These are phyloP conservation scores for Solanum etuberosum DNA, from an alignment of 257 asterid species.

Conservation along the genomic window DNA sequence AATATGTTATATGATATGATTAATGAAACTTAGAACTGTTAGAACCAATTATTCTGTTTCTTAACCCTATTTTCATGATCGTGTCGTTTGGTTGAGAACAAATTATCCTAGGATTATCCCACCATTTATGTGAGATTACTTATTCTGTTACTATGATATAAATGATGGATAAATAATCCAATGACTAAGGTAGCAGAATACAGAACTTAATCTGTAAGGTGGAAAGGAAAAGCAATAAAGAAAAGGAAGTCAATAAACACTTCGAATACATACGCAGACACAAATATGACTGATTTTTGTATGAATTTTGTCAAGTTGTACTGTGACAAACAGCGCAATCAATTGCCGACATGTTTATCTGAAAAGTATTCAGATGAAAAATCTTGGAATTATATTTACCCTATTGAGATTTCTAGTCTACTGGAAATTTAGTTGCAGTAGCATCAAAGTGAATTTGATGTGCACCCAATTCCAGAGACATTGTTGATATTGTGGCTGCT, in stretches of 20 bases:
- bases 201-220: neutral
- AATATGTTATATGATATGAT: neutral
- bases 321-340: neutral
- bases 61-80: neutral
- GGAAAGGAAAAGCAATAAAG: neutral
- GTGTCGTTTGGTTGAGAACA: neutral
- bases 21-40: neutral
- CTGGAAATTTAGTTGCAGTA: neutral
- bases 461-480: constrained; percentile 38
- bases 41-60: neutral
- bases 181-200: neutral
- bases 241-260: neutral
- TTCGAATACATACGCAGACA: neutral
- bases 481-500: constrained; percentile 14
- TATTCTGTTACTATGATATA: too few relatives aligned
- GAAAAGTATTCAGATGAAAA: neutral
- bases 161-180: neutral
- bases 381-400: neutral
- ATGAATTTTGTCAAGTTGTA: neutral
- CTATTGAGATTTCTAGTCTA: constrained; percentile 7
- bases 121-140: too few relatives aligned
- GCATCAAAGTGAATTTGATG: constrained; percentile 10
- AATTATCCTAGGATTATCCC: too few relatives aligned
- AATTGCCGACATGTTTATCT: neutral
- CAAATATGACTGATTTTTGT: neutral